A percentile compares a stretch with the other conserved stretches of the same genome.
Evolutionary conservation across 2,329 filamentous ascomycete species (phyloP).

Genomic region (Trichoderma citrinoviride): DNA sequence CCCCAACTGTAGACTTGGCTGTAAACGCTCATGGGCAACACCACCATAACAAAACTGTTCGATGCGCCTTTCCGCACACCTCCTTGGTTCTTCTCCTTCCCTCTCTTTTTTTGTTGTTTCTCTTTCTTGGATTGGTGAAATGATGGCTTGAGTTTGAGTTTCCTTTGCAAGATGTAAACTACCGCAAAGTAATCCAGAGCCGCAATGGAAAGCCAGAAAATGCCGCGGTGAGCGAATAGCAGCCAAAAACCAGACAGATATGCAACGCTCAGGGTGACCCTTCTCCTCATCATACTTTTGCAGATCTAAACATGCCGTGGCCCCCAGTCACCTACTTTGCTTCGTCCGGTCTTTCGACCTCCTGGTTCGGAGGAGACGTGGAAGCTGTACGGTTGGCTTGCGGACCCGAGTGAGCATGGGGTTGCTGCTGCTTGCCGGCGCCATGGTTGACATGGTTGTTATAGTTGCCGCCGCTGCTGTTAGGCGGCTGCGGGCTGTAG

Average conservation of each 20-base stretch:
- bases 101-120: neutral
- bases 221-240: slow-evolving; percentile 27
- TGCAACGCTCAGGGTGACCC: slow-evolving; percentile 26
- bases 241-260: slow-evolving; percentile 26
- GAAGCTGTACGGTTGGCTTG: slow-evolving; percentile 38
- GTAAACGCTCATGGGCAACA: slow-evolving; percentile 22
- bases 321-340: slow-evolving; percentile 39
- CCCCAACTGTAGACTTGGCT: slow-evolving; percentile 14
- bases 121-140: neutral
- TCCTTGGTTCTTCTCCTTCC: neutral
- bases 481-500: slow-evolving; percentile 55
- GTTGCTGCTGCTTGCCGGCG: slow-evolving; percentile 35
- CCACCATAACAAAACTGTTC: slow-evolving; percentile 24
- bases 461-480: slow-evolving; percentile 55
- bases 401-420: slow-evolving; percentile 42
- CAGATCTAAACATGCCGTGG: slow-evolving; percentile 20
- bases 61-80: slow-evolving; percentile 6
- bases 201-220: slow-evolving; percentile 27
- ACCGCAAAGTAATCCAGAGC: slow-evolving; percentile 24
- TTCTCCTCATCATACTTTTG: slow-evolving; percentile 8
- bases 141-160: neutral
- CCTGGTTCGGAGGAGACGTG: slow-evolving; percentile 33
- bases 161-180: slow-evolving; percentile 12
- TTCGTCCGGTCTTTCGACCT: slow-evolving; percentile 44
- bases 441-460: slow-evolving; percentile 51